Evolutionary conservation across 1,139 yeast genomes (phyloP), one percentile per base, ranked within the genome.

Genomic region (Geotrichum carabidarum): DNA sequence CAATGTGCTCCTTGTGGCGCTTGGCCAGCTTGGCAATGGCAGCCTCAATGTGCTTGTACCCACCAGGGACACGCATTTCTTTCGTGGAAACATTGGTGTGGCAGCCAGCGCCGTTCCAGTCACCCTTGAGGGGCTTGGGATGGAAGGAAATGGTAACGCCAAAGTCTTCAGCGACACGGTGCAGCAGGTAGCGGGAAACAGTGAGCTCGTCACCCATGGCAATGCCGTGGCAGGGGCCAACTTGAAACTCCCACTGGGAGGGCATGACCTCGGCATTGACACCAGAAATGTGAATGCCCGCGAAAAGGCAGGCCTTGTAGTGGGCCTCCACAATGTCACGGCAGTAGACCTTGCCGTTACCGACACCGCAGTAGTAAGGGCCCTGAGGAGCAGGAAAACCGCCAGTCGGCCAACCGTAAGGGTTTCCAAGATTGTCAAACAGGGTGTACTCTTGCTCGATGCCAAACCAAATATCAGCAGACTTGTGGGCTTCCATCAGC

Each of bases 351-450:
- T 89, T 91, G 70, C 98, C 97, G 68, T 97, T 83, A 78, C 99
- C 99, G 63, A 93, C 99, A 83, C 99, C 99, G 80, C 99, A 93
- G 84, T 93, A 93, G 86, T 91, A 93, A 60, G 99, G 99, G 65
- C 99, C 99, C 79, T 93, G 99, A 63, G 99, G 99, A 64, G 96
- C 99, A 71, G 99, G 99, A 93, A 82, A 93, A 60, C 99, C 99
- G 68, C 98, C 98, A 79, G 87, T 83, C 75, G 99, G 99, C 99
- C 99, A 93, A 65, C 96, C 98, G 75, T 90, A 93, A 59, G 87
- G 93, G 67, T 86, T 78, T 73, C 88, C 96, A 68, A 74, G 85
- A 74, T 87, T 86, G 74, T 93, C 99, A 70, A 93, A 87, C 71
- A 93, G 78, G 63, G 99, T 93, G 80, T 93, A 93, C 76, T 93